Conservation (phyloP, 2,329 filamentous ascomycete genomes). For the Laburnicola sp. region DNA sequence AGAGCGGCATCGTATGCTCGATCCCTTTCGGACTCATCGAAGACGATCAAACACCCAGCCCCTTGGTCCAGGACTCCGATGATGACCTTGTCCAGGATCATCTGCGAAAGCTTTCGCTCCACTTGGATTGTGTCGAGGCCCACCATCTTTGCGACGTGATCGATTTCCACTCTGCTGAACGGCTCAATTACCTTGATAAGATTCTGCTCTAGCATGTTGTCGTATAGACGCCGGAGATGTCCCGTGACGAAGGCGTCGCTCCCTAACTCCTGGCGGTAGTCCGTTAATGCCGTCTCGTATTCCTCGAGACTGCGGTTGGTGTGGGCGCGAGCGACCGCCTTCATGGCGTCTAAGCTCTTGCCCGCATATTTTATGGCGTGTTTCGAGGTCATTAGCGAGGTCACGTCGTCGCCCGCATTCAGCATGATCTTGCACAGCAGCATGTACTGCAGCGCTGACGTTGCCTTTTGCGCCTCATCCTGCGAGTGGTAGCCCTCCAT, state of each 20-base stretch:
- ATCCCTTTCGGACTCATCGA: constrained; percentile 91
- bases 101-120: constrained; percentile 96
- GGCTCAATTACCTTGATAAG: constrained; percentile 99
- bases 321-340: constrained; percentile 94
- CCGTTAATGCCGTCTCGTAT: constrained; percentile 88
- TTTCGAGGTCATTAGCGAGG: constrained; percentile 91
- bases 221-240: constrained; percentile 92
- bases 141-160: constrained; percentile 96
- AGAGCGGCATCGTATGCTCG: constrained; percentile 92
- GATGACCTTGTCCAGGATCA: constrained; percentile 99
- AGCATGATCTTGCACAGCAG: constrained; percentile 99
- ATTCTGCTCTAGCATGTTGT: constrained; percentile 99
- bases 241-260: constrained; percentile 96
- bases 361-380: constrained; percentile 95
- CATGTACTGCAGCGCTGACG: constrained; percentile 98
- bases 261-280: constrained; percentile 91
- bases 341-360: constrained; percentile 97
- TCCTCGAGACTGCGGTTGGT: constrained; percentile 94
- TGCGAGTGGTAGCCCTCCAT: constrained; percentile 95
- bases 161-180: constrained; percentile 95
- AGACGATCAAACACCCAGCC: constrained; percentile 95
- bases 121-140: constrained; percentile 95
- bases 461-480: constrained; percentile 86
- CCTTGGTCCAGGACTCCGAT: constrained; percentile 97
- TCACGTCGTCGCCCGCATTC: constrained; percentile 94